These are phyloP conservation scores for Trichaptum fuscoviolaceum DNA, from an alignment of 768 basidiomycete species.

Conservation along the genomic window DNA sequence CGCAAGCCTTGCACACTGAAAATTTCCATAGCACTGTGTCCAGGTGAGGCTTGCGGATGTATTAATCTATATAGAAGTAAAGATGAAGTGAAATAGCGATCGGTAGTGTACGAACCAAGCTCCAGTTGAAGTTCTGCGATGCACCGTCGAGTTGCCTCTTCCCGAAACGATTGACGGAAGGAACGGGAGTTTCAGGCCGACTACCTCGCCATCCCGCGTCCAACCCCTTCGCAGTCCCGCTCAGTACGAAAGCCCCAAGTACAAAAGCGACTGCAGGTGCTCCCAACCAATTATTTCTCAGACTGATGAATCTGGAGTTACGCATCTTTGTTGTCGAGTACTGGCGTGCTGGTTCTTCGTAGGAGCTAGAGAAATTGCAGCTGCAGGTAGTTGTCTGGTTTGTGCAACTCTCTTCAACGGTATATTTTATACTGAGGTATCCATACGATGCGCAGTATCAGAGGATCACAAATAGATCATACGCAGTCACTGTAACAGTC, in stretches of 20 bases:
- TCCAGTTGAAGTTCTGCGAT: not conserved
- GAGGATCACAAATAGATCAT: too few species aligned
- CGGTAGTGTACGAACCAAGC: not conserved
- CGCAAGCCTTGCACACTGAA: not conserved
- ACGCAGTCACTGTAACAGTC: too few species aligned
- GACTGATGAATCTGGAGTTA: not conserved
- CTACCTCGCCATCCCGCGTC: not conserved
- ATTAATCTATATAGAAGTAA: not conserved
- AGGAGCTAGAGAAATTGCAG: too few species aligned
- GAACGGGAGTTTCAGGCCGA: not conserved
- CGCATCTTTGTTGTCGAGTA: not conserved
- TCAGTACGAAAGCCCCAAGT: not conserved
- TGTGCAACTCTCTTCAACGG: too few species aligned
- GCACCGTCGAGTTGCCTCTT: not conserved
- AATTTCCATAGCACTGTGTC: not conserved
- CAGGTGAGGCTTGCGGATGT: not conserved
- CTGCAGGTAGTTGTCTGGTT: too few species aligned
- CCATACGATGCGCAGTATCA: too few species aligned
- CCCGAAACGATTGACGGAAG: not conserved
- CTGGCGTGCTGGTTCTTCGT: too few species aligned
- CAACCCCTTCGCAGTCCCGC: not conserved
- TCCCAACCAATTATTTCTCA: not conserved
- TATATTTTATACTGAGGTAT: too few species aligned
- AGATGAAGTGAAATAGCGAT: not conserved
- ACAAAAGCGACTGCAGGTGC: not conserved